Percentiles rank a stretch among this genome's conserved stretches.
These are phyloP conservation scores for Monosporascus sp. DNA, from an alignment of 2,329 filamentous ascomycete species.

Conservation along the genomic window DNA sequence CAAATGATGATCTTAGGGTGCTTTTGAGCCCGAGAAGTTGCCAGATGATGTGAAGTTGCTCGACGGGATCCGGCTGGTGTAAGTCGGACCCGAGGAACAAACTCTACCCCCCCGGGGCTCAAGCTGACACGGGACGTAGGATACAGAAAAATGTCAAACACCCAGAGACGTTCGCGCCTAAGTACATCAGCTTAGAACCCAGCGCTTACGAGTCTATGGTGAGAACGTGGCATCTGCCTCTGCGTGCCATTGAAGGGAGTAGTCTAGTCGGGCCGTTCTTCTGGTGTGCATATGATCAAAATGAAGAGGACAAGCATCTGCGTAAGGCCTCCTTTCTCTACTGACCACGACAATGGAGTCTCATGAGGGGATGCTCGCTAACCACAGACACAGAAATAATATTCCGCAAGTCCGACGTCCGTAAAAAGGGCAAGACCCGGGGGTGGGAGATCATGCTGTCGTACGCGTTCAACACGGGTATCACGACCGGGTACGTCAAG, in stretches of 20 bases:
- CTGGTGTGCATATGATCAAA: slow-evolving; percentile 53
- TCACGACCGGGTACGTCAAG: slow-evolving; percentile 58
- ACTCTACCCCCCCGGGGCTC: neutral
- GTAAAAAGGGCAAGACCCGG: slow-evolving; percentile 57
- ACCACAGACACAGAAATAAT: slow-evolving; percentile 45
- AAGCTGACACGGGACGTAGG: slow-evolving; percentile 28
- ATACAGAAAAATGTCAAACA: slow-evolving; percentile 52
- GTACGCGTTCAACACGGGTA: slow-evolving; percentile 46
- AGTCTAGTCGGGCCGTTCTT: slow-evolving; percentile 59
- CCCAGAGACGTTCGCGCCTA: slow-evolving; percentile 52
- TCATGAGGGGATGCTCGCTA: neutral
- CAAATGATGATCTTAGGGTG: slow-evolving; percentile 35
- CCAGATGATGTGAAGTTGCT: slow-evolving; percentile 39
- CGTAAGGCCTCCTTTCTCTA: slow-evolving; percentile 34
- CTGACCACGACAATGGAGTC: too few species aligned
- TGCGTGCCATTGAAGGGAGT: slow-evolving; percentile 52
- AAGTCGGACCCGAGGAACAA: slow-evolving; percentile 22
- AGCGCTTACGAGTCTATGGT: slow-evolving; percentile 52
- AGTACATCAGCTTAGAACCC: slow-evolving; percentile 48
- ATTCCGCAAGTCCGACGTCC: slow-evolving; percentile 61
- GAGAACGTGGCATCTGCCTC: slow-evolving; percentile 46
- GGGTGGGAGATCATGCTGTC: slow-evolving; percentile 62
- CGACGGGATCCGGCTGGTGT: slow-evolving; percentile 52
- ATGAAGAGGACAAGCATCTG: slow-evolving; percentile 51
- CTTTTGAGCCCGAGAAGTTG: slow-evolving; percentile 43